These are phyloP conservation scores for Croton laevigatus DNA, from an alignment of 441 rosid genomes.

Conservation along the genomic window DNA sequence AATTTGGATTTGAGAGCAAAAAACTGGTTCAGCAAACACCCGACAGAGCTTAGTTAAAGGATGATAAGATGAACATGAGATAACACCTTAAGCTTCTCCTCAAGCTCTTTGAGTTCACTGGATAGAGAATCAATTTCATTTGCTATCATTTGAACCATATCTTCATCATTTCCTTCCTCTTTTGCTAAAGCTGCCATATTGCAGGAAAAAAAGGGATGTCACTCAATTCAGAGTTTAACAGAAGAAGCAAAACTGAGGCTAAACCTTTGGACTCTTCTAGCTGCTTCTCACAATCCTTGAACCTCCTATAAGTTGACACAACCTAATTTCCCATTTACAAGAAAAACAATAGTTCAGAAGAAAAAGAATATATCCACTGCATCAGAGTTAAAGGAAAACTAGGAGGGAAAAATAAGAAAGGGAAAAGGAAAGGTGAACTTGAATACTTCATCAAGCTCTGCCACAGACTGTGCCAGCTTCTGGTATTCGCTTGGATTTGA, in stretches of 20 bases:
- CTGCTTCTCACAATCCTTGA: slow-evolving; percentile 79
- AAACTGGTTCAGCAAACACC: slow-evolving; percentile 8
- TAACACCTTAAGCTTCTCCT: slow-evolving; percentile 79
- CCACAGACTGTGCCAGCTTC: slow-evolving; percentile 78
- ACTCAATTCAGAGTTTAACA: slow-evolving; percentile 2
- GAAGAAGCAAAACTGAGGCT: slow-evolving; percentile 14
- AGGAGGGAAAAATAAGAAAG: neutral
- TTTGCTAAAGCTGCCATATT: slow-evolving; percentile 56
- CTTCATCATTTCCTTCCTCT: slow-evolving; percentile 75
- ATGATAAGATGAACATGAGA: neutral
- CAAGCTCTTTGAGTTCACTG: slow-evolving; percentile 58
- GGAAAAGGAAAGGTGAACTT: slow-evolving; percentile 13
- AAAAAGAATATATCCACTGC: slow-evolving; percentile 2
- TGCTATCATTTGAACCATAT: slow-evolving; percentile 92
- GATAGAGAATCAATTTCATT: slow-evolving; percentile 66
- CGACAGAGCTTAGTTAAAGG: slow-evolving; percentile 5
- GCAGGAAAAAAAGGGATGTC: slow-evolving; percentile 13
- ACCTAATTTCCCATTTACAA: slow-evolving; percentile 43
- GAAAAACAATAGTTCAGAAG: neutral
- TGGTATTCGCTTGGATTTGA: slow-evolving; percentile 78
- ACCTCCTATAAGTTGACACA: slow-evolving; percentile 62
- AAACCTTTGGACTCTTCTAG: slow-evolving; percentile 75
- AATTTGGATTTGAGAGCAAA: slow-evolving; percentile 1
- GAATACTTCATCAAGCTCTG: slow-evolving; percentile 80
- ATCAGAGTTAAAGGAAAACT: neutral